Percentiles rank a stretch among this genome's conserved stretches.
These are phyloP conservation scores for Cladosporium sp. DNA, from an alignment of 2,329 filamentous ascomycete species.

Conservation along the genomic window DNA sequence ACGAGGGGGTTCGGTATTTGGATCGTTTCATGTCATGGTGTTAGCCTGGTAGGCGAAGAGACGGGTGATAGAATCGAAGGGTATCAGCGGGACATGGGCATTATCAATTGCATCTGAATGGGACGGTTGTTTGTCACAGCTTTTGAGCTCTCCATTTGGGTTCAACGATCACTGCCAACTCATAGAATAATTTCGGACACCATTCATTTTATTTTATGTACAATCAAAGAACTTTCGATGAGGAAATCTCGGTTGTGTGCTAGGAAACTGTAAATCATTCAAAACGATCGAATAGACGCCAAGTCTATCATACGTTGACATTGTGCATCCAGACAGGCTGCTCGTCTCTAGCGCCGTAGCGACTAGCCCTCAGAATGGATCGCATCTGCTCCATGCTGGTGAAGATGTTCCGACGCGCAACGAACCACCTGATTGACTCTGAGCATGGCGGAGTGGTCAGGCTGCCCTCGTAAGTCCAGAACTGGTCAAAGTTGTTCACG, in stretches of 20 bases:
- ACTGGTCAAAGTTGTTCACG: slow-evolving; percentile 45
- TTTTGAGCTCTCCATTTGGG: neutral
- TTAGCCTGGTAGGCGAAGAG: neutral
- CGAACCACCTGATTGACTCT: slow-evolving; percentile 50
- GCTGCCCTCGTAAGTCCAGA: slow-evolving; percentile 52
- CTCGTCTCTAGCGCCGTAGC: slow-evolving; percentile 47
- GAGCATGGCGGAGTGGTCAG: slow-evolving; percentile 51
- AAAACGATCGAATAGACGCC: neutral
- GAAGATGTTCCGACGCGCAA: slow-evolving; percentile 45
- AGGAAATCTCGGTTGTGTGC: neutral
- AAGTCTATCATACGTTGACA: slow-evolving; percentile 38
- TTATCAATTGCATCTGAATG: neutral
- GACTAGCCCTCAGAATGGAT: slow-evolving; percentile 46
- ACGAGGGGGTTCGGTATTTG: neutral
- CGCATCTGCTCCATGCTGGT: slow-evolving; percentile 51
- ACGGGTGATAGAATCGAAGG: neutral
- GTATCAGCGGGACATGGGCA: neutral
- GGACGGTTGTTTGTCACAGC: neutral
- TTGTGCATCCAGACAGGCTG: slow-evolving; percentile 52
- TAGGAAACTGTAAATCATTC: neutral
- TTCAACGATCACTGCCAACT: neutral
- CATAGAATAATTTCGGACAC: neutral
- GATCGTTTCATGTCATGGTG: neutral
- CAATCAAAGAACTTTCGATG: no score
- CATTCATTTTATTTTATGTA: neutral